Evolutionary conservation across 306 rosid species (phyloP).

Genomic region (Glycine tomentella): DNA sequence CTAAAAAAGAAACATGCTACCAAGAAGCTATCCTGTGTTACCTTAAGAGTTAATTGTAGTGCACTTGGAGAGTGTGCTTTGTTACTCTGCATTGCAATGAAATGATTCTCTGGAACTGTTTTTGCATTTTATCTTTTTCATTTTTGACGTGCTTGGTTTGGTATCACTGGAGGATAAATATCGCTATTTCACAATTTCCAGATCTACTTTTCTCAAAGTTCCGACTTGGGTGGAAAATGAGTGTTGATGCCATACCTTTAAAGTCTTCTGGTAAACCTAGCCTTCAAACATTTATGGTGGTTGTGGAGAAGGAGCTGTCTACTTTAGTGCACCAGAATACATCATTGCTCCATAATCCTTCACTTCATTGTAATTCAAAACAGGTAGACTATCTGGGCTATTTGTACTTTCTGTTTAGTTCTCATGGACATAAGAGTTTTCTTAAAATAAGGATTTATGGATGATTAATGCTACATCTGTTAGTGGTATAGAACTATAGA

Average conservation of each 20-base stretch:
- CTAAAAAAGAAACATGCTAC: constrained; percentile 4
- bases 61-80: constrained; percentile 10
- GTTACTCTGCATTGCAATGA: constrained; percentile 5
- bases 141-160: constrained; percentile 24
- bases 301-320: constrained; percentile 78
- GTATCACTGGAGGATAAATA: constrained; percentile 27
- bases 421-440: constrained; percentile 22
- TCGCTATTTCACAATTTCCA: constrained; percentile 48
- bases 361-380: constrained; percentile 62
- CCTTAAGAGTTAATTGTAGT: constrained; percentile 20
- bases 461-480: constrained; percentile 33
- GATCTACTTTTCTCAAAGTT: constrained; percentile 80
- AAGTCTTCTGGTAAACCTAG: constrained; percentile 67
- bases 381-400: constrained; percentile 65
- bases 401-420: constrained; percentile 29
- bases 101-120: constrained; percentile 36
- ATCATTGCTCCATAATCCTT: constrained; percentile 57
- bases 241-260: constrained; percentile 73
- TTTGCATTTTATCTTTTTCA: constrained; percentile 15
- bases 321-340: constrained; percentile 64
- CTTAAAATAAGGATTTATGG: constrained; percentile 30
- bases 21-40: background rate
- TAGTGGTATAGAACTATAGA: constrained; percentile 12
- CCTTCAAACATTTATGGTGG: constrained; percentile 85
- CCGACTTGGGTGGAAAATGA: constrained; percentile 93